Evolutionary conservation across 768 basidiomycete species (phyloP).

Genomic region (Mycena olivaceomarginata): DNA sequence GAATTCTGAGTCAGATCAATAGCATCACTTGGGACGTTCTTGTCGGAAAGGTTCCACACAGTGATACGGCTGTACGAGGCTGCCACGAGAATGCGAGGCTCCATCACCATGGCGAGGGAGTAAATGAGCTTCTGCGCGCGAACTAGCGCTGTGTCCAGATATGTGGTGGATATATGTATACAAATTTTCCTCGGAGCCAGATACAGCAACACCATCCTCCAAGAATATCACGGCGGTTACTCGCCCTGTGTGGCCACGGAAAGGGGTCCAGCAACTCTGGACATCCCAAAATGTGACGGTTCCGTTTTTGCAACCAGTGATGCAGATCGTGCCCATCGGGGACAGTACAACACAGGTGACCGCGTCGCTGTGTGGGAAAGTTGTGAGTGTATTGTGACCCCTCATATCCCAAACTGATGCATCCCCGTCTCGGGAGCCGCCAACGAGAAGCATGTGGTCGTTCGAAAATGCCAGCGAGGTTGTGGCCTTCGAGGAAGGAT

Average conservation of each 20-base stretch:
- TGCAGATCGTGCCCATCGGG: conserved; percentile 14
- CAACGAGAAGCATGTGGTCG: conserved; percentile 21
- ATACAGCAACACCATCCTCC: conserved; percentile 8
- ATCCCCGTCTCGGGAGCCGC: conserved; percentile 31
- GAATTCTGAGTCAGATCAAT: conserved; percentile 8
- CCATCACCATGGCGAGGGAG: neutral
- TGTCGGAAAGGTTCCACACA: conserved; percentile 10
- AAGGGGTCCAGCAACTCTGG: neutral
- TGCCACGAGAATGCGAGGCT: conserved; percentile 8
- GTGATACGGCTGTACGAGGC: conserved; percentile 18
- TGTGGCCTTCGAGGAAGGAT: conserved; percentile 4
- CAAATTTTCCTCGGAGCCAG: conserved; percentile 25
- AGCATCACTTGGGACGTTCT: neutral
- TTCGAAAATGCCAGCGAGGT: conserved; percentile 36
- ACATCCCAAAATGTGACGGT: conserved; percentile 41
- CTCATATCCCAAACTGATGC: conserved; percentile 34
- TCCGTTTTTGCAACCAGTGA: conserved; percentile 25
- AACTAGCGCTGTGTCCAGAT: conserved; percentile 7
- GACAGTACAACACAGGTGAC: conserved; percentile 44
- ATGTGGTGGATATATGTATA: conserved; percentile 21
- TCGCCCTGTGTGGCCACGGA: neutral
- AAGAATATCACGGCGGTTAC: conserved; percentile 33
- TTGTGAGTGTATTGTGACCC: neutral
- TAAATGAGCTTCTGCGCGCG: neutral
- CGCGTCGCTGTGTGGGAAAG: conserved; percentile 6